Evolutionary conservation across 176 grass and related monocot species (phyloP).

Genomic region (Aegilops tauschii): DNA sequence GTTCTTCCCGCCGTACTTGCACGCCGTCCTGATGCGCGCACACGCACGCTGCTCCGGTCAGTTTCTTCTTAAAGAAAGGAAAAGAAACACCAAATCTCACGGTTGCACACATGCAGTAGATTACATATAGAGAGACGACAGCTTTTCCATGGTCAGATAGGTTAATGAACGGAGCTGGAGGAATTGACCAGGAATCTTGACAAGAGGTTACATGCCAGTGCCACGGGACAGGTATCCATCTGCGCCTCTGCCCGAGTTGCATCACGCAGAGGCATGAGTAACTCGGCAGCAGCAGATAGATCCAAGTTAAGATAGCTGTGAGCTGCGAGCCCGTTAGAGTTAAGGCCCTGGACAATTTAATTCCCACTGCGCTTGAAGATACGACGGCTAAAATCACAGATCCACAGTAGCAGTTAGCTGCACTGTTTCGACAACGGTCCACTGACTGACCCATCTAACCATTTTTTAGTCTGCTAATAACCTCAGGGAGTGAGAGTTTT

Average conservation of each 20-base stretch:
- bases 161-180: background rate
- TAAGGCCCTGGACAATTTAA: slow-evolving; percentile 6
- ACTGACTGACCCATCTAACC: background rate
- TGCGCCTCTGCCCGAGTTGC: slow-evolving; percentile 5
- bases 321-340: background rate
- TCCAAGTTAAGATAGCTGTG: slow-evolving; percentile 17
- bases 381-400: background rate
- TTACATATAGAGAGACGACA: background rate
- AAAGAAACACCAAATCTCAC: background rate
- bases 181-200: slow-evolving; percentile 13
- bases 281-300: slow-evolving; percentile 11
- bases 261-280: slow-evolving; percentile 20
- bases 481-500: background rate
- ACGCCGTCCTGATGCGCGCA: slow-evolving; percentile 58
- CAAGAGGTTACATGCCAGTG: slow-evolving; percentile 25
- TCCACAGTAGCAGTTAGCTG: background rate
- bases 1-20: slow-evolving; percentile 86
- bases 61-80: background rate
- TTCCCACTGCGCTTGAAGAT: background rate
- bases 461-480: background rate
- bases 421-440: background rate
- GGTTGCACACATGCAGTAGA: background rate
- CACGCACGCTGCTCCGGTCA: background rate
- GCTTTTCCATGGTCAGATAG: background rate
- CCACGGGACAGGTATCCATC: background rate